Percentiles rank a stretch among this genome's conserved stretches.
Conservation (phyloP, 306 rosid species). For the Pterocarpus santalinus region DNA sequence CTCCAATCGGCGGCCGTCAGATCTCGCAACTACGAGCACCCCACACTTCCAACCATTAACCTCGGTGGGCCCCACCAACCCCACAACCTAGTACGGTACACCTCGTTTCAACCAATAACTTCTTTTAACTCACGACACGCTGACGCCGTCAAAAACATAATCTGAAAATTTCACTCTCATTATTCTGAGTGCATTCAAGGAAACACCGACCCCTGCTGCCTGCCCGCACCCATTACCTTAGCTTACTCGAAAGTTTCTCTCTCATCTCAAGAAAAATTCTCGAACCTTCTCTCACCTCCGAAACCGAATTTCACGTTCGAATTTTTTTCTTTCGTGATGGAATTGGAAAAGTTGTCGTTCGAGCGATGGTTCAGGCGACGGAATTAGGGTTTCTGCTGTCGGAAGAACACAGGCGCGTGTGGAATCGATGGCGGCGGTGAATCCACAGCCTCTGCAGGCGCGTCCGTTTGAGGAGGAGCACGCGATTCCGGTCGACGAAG, state of each 20-base stretch:
- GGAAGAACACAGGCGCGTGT: conserved; percentile 20
- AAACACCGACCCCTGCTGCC: conserved; percentile 42
- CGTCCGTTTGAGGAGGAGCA: conserved; percentile 63
- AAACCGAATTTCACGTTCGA: conserved; percentile 23
- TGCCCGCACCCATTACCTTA: conserved; percentile 40
- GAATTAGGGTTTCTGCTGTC: conserved; percentile 63
- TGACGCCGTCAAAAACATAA: conserved; percentile 44
- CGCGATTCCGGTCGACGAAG: conserved; percentile 53
- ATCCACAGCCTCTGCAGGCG: conserved; percentile 76
- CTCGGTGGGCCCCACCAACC: not conserved
- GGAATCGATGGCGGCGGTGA: conserved; percentile 69
- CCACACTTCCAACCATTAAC: not conserved
- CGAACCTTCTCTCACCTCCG: conserved; percentile 50
- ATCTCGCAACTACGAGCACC: not conserved
- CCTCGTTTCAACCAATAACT: conserved; percentile 21
- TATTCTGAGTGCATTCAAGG: conserved; percentile 54
- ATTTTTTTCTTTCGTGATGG: not conserved
- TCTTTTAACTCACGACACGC: conserved; percentile 10
- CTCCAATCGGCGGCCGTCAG: conserved; percentile 17
- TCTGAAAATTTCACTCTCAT: conserved; percentile 38
- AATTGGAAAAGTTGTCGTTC: conserved; percentile 40
- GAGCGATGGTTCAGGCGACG: conserved; percentile 48
- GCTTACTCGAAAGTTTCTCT: conserved; percentile 44
- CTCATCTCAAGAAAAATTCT: conserved; percentile 7
- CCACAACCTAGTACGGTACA: not conserved